Base-by-base conservation (phyloP, 352 stramenopile genomes). In the Globisporangium spinosum region DNA sequence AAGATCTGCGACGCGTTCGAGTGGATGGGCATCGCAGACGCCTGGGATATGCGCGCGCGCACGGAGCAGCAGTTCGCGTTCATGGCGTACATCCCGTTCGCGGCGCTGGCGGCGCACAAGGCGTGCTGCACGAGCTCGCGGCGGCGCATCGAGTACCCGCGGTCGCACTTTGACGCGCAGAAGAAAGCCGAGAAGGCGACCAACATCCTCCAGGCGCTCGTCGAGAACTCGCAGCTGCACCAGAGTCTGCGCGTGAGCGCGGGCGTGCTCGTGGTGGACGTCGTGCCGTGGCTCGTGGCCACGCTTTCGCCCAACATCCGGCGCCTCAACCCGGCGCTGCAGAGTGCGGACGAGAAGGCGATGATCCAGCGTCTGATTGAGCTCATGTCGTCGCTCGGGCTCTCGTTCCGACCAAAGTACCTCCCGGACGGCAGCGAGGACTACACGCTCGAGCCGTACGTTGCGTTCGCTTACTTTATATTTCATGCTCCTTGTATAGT, bases 1-100 rank as follows among this genome's bases (percentile, higher is more conserved):
- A 94, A 94, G 61, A 76, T 94, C 23, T 89, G 83, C 65, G 74
- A 86, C 22, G 77, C 89, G 3, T 91, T 94, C 62, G 85, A 96
- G 71, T 96, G 88, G 86, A 84, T 96, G 62, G 87, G 83, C 8
- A 74, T 93, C 56, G 88, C 88, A 2, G 88, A 94, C 72, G 74
- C 80, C 32, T 93, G 84, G 73, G 84, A 94, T 22, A 79, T 70
- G 40, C 71, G 71, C n/a, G 76, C 84, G 34, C 79, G 77, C 13
- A 60, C 74, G 3, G 83, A 94, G 22, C 86, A 94, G 62, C 86
- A 94, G 68, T 95, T 89, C 67, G 73, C 71, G 9, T 84, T 95
- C 35, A 69, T 77, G 34, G 53, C 77, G 27, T 95, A 93, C 55
- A 78, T 89, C 58, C 81, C 84, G 22, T 90, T 94, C 61, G 85